phyloP scores from a whole-genome alignment of 1,284 basidiomycete species.

The Irpex lacteus region DNA sequence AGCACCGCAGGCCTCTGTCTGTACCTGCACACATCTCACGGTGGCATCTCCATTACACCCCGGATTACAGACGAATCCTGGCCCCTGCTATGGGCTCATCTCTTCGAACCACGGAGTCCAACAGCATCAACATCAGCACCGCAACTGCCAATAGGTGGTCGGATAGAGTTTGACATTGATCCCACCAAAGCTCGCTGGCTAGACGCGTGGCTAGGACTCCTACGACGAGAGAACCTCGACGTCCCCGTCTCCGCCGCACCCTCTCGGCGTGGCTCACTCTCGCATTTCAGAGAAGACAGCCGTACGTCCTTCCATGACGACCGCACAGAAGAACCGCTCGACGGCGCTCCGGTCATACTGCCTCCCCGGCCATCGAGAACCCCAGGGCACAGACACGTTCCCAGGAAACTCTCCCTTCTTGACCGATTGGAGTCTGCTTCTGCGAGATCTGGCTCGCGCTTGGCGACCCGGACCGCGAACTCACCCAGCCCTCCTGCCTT shows the following conservation, averaged over 20 bases:
- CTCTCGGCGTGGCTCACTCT: conserved; percentile 38
- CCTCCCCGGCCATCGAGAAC: conserved; percentile 19
- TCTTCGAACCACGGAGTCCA: conserved; percentile 48
- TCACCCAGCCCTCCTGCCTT: conserved; percentile 24
- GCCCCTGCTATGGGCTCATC: conserved; percentile 66
- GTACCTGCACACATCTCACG: conserved; percentile 63
- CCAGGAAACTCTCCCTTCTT: conserved; percentile 64
- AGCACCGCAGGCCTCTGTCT: conserved; percentile 71
- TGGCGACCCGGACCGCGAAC: conserved; percentile 21
- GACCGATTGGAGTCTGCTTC: conserved; percentile 54
- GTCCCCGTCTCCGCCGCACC: conserved; percentile 39
- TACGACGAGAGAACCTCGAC: conserved; percentile 44
- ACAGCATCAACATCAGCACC: conserved; percentile 20
- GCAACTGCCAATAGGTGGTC: conserved; percentile 60
- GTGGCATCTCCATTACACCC: conserved; percentile 54
- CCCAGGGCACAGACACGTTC: conserved; percentile 43
- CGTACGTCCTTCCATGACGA: conserved; percentile 48
- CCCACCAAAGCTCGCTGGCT: conserved; percentile 70
- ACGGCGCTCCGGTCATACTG: conserved; percentile 25
- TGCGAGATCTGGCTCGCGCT: conserved; percentile 27
- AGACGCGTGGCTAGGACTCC: conserved; percentile 57
- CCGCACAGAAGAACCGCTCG: conserved; percentile 37
- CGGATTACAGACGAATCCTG: conserved; percentile 77
- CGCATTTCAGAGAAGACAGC: conserved; percentile 54
- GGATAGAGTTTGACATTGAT: conserved; percentile 80